Percentiles rank a stretch among this genome's conserved stretches.
phyloP scores from a whole-genome alignment of 2,329 filamentous ascomycete genomes.

The Sporothrix inflata region DNA sequence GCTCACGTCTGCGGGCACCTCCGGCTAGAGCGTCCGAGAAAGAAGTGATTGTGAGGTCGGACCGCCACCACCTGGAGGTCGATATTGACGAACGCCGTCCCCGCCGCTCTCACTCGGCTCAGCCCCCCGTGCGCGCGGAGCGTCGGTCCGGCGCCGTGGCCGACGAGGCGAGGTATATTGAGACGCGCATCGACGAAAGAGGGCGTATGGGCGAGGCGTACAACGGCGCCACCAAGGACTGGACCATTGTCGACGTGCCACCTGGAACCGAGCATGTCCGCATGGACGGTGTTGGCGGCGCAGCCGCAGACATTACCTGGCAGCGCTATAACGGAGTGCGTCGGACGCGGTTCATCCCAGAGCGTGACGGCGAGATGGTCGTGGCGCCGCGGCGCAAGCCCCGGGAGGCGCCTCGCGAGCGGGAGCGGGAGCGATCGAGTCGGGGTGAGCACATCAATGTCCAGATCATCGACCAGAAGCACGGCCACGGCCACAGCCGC shows the following conservation, averaged over 20 bases:
- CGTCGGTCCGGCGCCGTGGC: slow-evolving; percentile 54
- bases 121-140: slow-evolving; percentile 48
- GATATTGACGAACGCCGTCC: slow-evolving; percentile 46
- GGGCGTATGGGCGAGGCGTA: slow-evolving; percentile 73
- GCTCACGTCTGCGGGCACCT: slow-evolving; percentile 45
- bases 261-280: slow-evolving; percentile 80
- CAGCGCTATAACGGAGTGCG: slow-evolving; percentile 77
- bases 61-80: slow-evolving; percentile 53
- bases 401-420: slow-evolving; percentile 36
- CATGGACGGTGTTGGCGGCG: slow-evolving; percentile 78
- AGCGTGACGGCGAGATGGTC: slow-evolving; percentile 55
- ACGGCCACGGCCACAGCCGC: slow-evolving; percentile 45
- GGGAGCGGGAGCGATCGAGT: slow-evolving; percentile 36
- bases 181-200: slow-evolving; percentile 58
- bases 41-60: slow-evolving; percentile 66
- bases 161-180: slow-evolving; percentile 68
- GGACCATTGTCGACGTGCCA: slow-evolving; percentile 82
- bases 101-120: slow-evolving; percentile 43
- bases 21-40: slow-evolving; percentile 56
- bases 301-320: slow-evolving; percentile 76
- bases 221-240: slow-evolving; percentile 74
- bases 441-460: slow-evolving; percentile 49
- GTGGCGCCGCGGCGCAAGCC: slow-evolving; percentile 33
- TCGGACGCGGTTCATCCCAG: slow-evolving; percentile 72
- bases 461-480: slow-evolving; percentile 49